phyloP scores from a whole-genome alignment of 805 yeast species.

The Myxozyma udenii region DNA sequence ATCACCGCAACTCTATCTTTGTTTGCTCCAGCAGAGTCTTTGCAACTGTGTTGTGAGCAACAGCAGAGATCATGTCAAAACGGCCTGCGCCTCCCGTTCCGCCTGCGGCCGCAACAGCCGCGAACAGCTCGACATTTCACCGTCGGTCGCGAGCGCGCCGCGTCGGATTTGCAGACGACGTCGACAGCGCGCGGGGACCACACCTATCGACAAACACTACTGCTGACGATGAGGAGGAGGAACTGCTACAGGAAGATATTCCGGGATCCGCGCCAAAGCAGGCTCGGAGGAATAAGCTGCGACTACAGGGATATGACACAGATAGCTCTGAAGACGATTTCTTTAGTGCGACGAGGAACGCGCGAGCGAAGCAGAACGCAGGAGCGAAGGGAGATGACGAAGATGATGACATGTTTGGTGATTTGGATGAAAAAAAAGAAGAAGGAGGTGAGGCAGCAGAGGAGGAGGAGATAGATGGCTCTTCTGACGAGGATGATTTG shows the following conservation, averaged over 20 bases:
- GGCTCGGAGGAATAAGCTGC: conserved; percentile 15
- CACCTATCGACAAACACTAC: background rate
- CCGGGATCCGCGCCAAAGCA: conserved; percentile 17
- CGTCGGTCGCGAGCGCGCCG: background rate
- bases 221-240: conserved; percentile 6
- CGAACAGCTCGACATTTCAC: background rate
- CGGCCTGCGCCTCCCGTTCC: background rate
- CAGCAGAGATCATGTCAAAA: background rate
- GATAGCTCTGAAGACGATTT: conserved; percentile 31
- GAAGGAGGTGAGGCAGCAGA: conserved; percentile 28
- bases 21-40: too few relatives aligned
- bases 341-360: conserved; percentile 10
- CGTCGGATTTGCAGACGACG: background rate
- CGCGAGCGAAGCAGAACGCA: conserved; percentile 11
- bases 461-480: conserved; percentile 27
- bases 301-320: conserved; percentile 26
- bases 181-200: background rate
- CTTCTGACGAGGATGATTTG: conserved; percentile 31
- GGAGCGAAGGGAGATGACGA: conserved; percentile 35
- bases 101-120: background rate
- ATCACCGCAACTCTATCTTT: too few relatives aligned
- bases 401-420: conserved; percentile 36
- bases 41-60: too few relatives aligned
- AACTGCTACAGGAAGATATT: conserved; percentile 23
- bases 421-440: conserved; percentile 4